These are phyloP conservation scores for Drechslerella stenobrocha DNA, from an alignment of 2,329 filamentous ascomycete species.

Conservation along the genomic window DNA sequence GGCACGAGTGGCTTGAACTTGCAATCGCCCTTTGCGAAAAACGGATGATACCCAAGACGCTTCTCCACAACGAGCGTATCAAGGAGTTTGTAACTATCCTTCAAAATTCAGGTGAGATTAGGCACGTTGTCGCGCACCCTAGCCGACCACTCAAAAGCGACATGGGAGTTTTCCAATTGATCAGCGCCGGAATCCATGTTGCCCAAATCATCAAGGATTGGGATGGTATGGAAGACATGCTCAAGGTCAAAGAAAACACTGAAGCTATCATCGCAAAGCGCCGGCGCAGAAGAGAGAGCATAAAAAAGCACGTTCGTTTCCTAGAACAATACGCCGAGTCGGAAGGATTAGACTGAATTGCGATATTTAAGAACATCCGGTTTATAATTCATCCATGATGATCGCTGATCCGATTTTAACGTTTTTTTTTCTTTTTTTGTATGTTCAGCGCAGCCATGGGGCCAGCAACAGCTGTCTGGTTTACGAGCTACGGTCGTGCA, in stretches of 20 bases:
- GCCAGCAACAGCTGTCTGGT: no score
- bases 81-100: slow-evolving; percentile 48
- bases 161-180: slow-evolving; percentile 47
- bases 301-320: slow-evolving; percentile 48
- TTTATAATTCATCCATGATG: no score
- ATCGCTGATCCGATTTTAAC: no score
- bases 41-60: slow-evolving; percentile 42
- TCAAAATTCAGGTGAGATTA: slow-evolving; percentile 48
- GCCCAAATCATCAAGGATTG: slow-evolving; percentile 48
- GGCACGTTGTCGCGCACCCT: slow-evolving; percentile 43
- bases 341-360: slow-evolving; percentile 33
- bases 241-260: slow-evolving; percentile 46
- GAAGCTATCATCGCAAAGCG: slow-evolving; percentile 45
- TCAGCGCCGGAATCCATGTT: slow-evolving; percentile 46
- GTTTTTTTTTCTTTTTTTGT: no score
- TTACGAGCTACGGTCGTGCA: no score
- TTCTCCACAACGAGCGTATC: slow-evolving; percentile 46
- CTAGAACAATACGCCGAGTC: slow-evolving; percentile 48
- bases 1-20: slow-evolving; percentile 47
- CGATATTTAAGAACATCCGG: background rate
- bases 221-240: slow-evolving; percentile 47
- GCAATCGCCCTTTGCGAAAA: slow-evolving; percentile 47
- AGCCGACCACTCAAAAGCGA: slow-evolving; percentile 45
- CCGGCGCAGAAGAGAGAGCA: slow-evolving; percentile 46
- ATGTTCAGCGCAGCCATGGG: no score